Evolutionary conservation across 768 basidiomycete species (phyloP).

Genomic region (Lactarius hatsudake): DNA sequence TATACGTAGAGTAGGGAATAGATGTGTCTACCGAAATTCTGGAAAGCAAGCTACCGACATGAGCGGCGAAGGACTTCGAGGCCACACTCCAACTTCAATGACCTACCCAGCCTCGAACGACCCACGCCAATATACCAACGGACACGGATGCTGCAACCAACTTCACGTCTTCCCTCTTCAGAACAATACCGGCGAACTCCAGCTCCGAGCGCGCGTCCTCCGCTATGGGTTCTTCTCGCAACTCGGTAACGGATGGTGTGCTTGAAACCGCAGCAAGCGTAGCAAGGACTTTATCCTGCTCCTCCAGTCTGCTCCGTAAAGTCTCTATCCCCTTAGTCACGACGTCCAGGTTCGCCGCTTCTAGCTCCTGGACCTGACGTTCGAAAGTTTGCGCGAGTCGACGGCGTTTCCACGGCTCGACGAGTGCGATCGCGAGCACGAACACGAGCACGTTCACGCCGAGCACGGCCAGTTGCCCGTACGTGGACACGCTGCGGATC

Average conservation of each 20-base stretch:
- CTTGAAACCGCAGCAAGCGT: conserved; percentile 1
- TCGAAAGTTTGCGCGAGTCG: conserved; percentile 88
- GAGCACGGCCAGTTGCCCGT: conserved; percentile 82
- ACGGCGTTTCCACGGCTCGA: conserved; percentile 96
- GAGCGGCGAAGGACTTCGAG: background rate
- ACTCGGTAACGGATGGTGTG: too few relatives aligned
- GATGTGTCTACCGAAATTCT: background rate
- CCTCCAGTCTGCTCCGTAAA: conserved; percentile 18
- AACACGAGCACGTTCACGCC: conserved; percentile 90
- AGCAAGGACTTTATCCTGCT: conserved; percentile 14
- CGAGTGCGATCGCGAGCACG: conserved; percentile 80
- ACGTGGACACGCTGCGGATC: conserved; percentile 92
- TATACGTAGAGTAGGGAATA: background rate
- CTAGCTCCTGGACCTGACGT: conserved; percentile 61
- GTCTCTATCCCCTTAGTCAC: conserved; percentile 9
- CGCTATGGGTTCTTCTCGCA: background rate
- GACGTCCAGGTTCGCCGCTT: conserved; percentile 39
- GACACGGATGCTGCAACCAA: conserved; percentile 7
- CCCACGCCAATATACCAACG: conserved; percentile 16
- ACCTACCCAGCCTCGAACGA: conserved; percentile 13
- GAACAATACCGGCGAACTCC: conserved; percentile 21
- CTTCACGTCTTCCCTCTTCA: conserved; percentile 1
- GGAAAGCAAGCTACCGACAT: background rate
- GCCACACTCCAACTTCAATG: conserved; percentile 4
- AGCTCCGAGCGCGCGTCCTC: conserved; percentile 3